A percentile compares a stretch with the other conserved stretches of the same genome.
phyloP scores from a whole-genome alignment of 2,329 filamentous ascomycete genomes.

The Hypoxylon sp. region DNA sequence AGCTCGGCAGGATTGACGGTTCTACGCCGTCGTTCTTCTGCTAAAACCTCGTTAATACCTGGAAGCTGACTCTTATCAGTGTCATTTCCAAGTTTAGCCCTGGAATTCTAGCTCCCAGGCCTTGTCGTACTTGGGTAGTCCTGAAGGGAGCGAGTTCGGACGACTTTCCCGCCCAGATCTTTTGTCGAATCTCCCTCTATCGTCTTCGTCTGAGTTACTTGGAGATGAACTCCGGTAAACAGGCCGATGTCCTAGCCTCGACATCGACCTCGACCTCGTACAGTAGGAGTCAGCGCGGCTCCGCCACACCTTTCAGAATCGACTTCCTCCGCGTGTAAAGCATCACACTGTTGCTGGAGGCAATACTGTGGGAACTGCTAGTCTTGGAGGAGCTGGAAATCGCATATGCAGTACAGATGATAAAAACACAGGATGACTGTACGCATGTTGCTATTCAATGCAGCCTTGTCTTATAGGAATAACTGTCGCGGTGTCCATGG shows the following conservation, averaged over 20 bases:
- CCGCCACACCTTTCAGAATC: no score
- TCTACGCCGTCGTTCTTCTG: no score
- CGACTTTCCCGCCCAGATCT: conserved; percentile 18
- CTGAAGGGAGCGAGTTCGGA: conserved; percentile 22
- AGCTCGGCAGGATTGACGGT: conserved; percentile 4
- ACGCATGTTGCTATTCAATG: not conserved
- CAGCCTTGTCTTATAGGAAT: not conserved
- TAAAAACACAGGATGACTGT: conserved; percentile 1
- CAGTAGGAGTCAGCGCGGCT: not conserved
- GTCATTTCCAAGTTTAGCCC: not conserved
- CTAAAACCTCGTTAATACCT: conserved; percentile 36
- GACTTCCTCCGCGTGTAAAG: no score
- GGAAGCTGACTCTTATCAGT: conserved; percentile 24
- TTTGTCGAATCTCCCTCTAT: conserved; percentile 21
- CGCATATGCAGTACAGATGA: not conserved
- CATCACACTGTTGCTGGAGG: no score
- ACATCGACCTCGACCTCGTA: conserved; percentile 8
- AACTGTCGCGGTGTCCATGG: not conserved
- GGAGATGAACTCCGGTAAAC: conserved; percentile 1
- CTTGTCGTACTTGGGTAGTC: not conserved
- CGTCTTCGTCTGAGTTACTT: conserved; percentile 11
- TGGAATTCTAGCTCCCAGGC: not conserved
- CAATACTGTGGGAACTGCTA: not conserved
- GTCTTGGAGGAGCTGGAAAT: not conserved
- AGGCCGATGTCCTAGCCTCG: not conserved